Conservation (phyloP, 2,329 filamentous ascomycete species). For the Onygena corvina region DNA sequence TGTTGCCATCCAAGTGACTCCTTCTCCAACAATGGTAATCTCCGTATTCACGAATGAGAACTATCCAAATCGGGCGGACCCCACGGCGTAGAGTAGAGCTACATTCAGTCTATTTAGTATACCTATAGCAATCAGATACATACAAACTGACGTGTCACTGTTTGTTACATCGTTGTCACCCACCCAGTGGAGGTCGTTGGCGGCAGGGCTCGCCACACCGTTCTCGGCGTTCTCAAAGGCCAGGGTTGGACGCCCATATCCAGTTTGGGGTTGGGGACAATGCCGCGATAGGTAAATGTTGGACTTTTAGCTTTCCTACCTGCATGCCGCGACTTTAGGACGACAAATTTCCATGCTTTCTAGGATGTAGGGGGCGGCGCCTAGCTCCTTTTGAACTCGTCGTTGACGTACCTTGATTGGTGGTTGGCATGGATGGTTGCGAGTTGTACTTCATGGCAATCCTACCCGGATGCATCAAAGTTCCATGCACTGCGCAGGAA, state of each 20-base stretch:
- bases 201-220: neutral
- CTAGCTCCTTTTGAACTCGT: neutral
- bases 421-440: neutral
- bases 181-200: neutral
- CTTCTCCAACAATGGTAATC: too few relatives aligned
- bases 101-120: neutral
- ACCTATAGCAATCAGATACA: neutral
- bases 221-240: neutral
- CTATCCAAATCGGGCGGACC: neutral
- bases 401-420: neutral
- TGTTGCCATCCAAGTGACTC: too few relatives aligned
- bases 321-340: neutral
- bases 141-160: too few relatives aligned
- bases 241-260: neutral
- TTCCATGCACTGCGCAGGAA: neutral
- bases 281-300: neutral
- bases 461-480: neutral
- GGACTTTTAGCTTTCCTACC: neutral
- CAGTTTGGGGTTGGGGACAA: neutral
- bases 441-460: neutral
- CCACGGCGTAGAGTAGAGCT: neutral
- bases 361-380: neutral
- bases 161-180: neutral
- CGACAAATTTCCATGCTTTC: neutral
- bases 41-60: neutral